Conservation (phyloP, 164 flowering plant genomes). For the Nymphaea colorata region DNA sequence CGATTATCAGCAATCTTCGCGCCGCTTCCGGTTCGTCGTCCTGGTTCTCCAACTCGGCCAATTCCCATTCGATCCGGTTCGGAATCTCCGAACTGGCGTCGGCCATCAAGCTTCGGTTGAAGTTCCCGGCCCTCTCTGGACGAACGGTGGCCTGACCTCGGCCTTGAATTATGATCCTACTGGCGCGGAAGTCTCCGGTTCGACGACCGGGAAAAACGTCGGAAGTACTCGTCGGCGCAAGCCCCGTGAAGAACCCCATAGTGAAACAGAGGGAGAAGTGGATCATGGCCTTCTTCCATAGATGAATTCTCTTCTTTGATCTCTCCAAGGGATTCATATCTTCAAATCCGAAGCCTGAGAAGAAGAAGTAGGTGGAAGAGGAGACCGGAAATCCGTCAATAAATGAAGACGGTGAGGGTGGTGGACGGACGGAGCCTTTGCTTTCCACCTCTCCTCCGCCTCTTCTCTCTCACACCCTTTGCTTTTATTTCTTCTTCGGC, state of each 20-base stretch:
- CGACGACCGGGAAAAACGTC: not conserved
- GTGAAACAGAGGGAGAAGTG: slow-evolving; percentile 79
- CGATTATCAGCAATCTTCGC: slow-evolving; percentile 37
- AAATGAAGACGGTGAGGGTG: too few relatives aligned
- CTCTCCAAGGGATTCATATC: slow-evolving; percentile 48
- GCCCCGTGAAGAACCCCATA: slow-evolving; percentile 90
- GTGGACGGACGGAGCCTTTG: too few relatives aligned
- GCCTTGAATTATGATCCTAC: not conserved
- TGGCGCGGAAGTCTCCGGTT: not conserved
- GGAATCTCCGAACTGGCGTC: slow-evolving; percentile 10
- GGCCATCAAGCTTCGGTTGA: slow-evolving; percentile 22
- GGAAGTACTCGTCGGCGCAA: slow-evolving; percentile 43
- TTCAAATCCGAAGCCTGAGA: not conserved
- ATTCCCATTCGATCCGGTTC: not conserved
- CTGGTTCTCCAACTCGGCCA: slow-evolving; percentile 1
- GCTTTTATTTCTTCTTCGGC: too few relatives aligned
- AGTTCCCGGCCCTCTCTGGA: not conserved
- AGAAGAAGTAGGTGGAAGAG: too few relatives aligned
- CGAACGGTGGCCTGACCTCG: not conserved
- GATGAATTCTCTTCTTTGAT: slow-evolving; percentile 63
- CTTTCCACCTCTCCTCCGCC: too few relatives aligned
- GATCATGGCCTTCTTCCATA: slow-evolving; percentile 73
- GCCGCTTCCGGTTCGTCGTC: slow-evolving; percentile 3
- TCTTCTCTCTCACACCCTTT: too few relatives aligned
- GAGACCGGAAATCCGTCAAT: too few relatives aligned